Conservation (phyloP, 2,329 filamentous ascomycete genomes). For the Colletotrichum endophyticum region DNA sequence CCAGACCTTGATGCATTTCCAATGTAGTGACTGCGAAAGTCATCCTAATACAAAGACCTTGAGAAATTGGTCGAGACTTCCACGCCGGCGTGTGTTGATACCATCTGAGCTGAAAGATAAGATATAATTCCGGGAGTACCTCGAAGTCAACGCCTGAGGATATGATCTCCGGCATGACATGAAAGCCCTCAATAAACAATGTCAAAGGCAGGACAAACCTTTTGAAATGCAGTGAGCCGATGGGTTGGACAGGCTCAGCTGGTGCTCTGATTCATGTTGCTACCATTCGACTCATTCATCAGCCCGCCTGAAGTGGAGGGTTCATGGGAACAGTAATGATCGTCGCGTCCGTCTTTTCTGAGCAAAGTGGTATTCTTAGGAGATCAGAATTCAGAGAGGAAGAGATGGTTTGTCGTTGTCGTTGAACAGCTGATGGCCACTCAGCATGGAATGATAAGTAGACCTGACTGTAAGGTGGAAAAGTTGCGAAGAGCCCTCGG, state of each 20-base stretch:
- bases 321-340: background rate
- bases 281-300: background rate
- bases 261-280: background rate
- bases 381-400: background rate
- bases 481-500: background rate
- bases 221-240: background rate
- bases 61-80: background rate
- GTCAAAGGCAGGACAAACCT: background rate
- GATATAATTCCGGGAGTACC: background rate
- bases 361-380: background rate
- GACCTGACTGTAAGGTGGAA: background rate
- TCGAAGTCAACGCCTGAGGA: background rate
- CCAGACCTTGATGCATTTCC: background rate
- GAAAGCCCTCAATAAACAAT: background rate
- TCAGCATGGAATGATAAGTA: background rate
- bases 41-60: background rate
- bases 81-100: background rate
- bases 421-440: background rate
- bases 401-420: background rate
- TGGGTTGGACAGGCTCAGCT: background rate
- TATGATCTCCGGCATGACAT: background rate
- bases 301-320: background rate
- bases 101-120: background rate
- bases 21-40: accelerated
- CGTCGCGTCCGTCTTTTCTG: accelerated